phyloP scores from a whole-genome alignment of 108 stramenopile species.

The Cylindrotheca fusiformis region DNA sequence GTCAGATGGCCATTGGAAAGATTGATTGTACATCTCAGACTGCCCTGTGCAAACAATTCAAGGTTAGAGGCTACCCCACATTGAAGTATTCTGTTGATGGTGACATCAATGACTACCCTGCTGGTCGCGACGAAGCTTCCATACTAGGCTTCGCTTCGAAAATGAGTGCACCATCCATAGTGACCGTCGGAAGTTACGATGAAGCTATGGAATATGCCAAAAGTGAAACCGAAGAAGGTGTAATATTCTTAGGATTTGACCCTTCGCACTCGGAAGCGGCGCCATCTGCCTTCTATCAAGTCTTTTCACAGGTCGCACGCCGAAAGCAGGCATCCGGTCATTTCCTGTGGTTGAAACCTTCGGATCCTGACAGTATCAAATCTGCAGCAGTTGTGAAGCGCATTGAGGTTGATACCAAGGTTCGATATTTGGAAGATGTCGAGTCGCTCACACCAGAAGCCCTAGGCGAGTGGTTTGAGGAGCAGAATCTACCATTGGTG shows the following conservation, averaged over 20 bases:
- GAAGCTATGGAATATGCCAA: conserved; percentile 38
- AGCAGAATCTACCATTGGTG: conserved; percentile 62
- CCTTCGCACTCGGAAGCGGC: conserved; percentile 25
- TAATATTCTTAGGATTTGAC: conserved; percentile 69
- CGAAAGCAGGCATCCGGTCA: conserved; percentile 57
- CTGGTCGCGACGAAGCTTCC: conserved; percentile 51
- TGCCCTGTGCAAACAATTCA: conserved; percentile 50
- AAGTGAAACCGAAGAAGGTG: conserved; percentile 24
- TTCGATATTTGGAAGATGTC: conserved; percentile 37
- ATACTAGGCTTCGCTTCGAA: conserved; percentile 68
- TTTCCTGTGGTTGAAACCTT: conserved; percentile 55
- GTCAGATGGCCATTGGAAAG: conserved; percentile 82
- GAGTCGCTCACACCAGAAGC: conserved; percentile 14
- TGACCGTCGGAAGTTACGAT: conserved; percentile 41
- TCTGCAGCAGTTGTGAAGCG: conserved; percentile 32
- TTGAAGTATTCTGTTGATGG: conserved; percentile 74
- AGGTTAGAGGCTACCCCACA: conserved; percentile 77
- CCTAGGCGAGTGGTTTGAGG: conserved; percentile 42
- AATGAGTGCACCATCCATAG: conserved; percentile 58
- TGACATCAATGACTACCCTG: conserved; percentile 62
- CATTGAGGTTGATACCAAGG: conserved; percentile 14
- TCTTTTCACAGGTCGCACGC: conserved; percentile 71
- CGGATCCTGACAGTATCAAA: conserved; percentile 24
- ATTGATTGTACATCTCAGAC: conserved; percentile 81
- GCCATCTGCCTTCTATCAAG: conserved; percentile 47